These are phyloP conservation scores for Rickenella mellea DNA, from an alignment of 768 basidiomycete genomes.

Conservation along the genomic window DNA sequence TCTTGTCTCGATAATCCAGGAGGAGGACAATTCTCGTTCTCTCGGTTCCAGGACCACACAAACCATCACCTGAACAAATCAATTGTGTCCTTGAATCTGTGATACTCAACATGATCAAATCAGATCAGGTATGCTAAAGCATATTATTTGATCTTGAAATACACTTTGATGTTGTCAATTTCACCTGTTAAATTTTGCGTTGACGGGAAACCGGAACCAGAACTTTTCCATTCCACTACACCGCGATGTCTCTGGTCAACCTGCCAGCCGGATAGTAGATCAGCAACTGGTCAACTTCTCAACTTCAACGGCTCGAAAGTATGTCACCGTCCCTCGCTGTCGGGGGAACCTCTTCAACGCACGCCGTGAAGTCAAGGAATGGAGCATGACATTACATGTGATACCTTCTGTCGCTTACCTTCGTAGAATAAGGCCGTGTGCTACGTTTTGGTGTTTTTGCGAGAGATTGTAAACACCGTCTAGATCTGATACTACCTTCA, in stretches of 20 bases:
- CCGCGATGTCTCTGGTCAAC: conserved; percentile 11
- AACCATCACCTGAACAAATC: conserved; percentile 11
- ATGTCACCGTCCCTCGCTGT: conserved; percentile 5
- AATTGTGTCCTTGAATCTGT: conserved; percentile 9
- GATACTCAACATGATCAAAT: conserved; percentile 5
- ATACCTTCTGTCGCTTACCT: too few relatives aligned
- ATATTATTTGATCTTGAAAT: too few relatives aligned
- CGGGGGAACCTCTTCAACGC: too few relatives aligned
- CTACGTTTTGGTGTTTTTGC: too few relatives aligned
- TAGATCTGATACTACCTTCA: too few relatives aligned
- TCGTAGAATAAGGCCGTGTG: too few relatives aligned
- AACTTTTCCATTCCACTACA: conserved; percentile 6
- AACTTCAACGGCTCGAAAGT: too few relatives aligned
- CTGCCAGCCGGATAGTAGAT: conserved; percentile 13
- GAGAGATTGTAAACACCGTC: too few relatives aligned
- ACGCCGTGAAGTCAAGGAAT: too few relatives aligned
- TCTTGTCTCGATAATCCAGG: conserved; percentile 15
- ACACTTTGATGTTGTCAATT: too few relatives aligned
- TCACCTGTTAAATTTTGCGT: conserved; percentile 6
- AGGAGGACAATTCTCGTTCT: conserved; percentile 10
- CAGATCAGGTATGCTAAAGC: conserved; percentile 8
- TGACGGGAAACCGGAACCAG: neutral
- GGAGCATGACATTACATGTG: too few relatives aligned
- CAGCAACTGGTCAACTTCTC: too few relatives aligned
- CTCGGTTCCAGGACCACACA: conserved; percentile 15